Base-by-base conservation (phyloP, 2,329 filamentous ascomycete species). In the Alternaria solani region DNA sequence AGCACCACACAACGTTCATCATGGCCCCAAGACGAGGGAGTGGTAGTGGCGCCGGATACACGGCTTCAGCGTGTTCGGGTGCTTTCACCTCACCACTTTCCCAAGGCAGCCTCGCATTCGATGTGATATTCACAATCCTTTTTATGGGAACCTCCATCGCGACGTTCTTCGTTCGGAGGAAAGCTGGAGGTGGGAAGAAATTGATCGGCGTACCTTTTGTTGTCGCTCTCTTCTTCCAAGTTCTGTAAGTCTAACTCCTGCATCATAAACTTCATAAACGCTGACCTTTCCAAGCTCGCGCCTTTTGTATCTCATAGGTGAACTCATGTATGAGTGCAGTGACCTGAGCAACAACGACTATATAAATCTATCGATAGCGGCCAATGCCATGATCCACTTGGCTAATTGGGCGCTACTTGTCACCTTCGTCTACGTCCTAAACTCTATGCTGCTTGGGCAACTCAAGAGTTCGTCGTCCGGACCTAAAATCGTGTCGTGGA, bases 11-110 rank as follows among this genome's bases (percentile, higher is more conserved):
- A 9, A 7, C 12, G 2, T 41, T 46, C 41, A 51, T 16, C 32
- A 75, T 74, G 71, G 72, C 71, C 54, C 71, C 71, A 48, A 66
- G 46, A 60, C 48, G 68, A 26, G 64, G 67, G 34, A 62, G 69
- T 12, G 28, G 55, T 11, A 55, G 57, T 26, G 51, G 62, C 23
- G 30, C 14, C 8, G 41, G 51, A 14, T 51, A 51, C 9, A 38
- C 44, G 30, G 11, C 23, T 30, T 25, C 23, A 7, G 57, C 39
- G 30, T 74, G 72, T 41, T 66, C 67, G 1, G 51, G 49, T 4
- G 66, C 69, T 5, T 73, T 72, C 43, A 5, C 28, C 7, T 5
- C n/a, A 3, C 26, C 25, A 16, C 28, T n/a, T 11, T 9, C 16
- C 6, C 61, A 71, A 28, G 62, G 38, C 3, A 51, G 51, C 34